phyloP scores from a whole-genome alignment of 208 protist species.

The Trichomonas vaginalis region DNA sequence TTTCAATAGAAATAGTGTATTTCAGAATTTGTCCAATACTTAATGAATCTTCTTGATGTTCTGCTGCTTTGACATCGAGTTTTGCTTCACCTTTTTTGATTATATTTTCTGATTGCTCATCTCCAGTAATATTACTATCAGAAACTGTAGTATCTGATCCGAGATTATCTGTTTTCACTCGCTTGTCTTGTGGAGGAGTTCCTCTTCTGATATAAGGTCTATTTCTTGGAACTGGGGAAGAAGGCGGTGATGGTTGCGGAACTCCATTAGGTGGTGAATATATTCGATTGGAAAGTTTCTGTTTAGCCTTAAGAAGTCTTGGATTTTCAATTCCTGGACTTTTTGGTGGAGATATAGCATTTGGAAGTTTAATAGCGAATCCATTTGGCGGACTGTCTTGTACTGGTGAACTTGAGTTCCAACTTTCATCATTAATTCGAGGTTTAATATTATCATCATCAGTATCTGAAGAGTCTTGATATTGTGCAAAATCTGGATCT shows the following conservation, averaged over 20 bases:
- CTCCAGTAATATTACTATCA: background rate
- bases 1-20: background rate
- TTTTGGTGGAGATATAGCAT: background rate
- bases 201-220: background rate
- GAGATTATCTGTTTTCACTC: background rate
- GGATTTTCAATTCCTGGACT: background rate
- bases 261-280: background rate
- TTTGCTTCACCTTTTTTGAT: no score
- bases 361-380: background rate
- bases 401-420: no score
- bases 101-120: no score
- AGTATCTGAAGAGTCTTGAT: background rate
- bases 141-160: background rate
- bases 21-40: no score
- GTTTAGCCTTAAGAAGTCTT: background rate
- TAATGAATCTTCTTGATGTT: no score
- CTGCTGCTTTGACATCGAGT: no score
- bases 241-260: background rate
- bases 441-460: background rate
- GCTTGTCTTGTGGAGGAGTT: background rate
- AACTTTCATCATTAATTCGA: background rate
- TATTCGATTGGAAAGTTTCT: background rate
- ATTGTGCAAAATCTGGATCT: background rate
- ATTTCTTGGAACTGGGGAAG: background rate
- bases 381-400: no score